Conservation (phyloP, 108 stramenopile species). For the Nitzschia sp. region DNA sequence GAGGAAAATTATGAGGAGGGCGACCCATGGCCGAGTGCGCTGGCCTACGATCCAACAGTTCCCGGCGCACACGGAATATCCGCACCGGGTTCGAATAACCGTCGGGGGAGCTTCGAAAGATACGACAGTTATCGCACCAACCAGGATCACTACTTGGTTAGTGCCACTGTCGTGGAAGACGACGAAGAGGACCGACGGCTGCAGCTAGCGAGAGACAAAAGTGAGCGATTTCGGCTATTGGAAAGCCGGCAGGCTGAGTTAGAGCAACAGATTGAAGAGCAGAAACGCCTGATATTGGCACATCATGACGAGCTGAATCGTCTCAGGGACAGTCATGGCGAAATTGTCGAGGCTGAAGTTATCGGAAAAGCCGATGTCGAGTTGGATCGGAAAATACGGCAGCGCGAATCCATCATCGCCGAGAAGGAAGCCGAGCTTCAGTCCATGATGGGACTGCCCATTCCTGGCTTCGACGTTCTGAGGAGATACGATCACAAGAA, state of each 20-base stretch:
- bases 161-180: neutral
- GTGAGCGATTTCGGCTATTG: neutral
- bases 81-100: neutral
- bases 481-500: neutral
- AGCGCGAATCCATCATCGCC: neutral
- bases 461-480: neutral
- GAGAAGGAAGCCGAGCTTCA: neutral
- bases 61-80: neutral
- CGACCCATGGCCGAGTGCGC: neutral
- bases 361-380: neutral
- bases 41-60: neutral
- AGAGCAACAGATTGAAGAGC: neutral
- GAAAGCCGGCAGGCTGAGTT: slow-evolving; percentile 8
- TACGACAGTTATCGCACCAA: slow-evolving; percentile 1
- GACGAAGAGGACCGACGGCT: neutral
- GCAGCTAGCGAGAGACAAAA: neutral
- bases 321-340: neutral
- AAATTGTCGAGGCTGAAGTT: slow-evolving; percentile 1
- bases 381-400: neutral
- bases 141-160: slow-evolving; percentile 1
- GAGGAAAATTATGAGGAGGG: neutral
- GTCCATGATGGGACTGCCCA: neutral
- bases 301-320: slow-evolving; percentile 1
- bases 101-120: neutral
- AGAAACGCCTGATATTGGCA: slow-evolving; percentile 1